Evolutionary conservation across 352 stramenopile species (phyloP).

Genomic region (Phytophthora tentaculata): DNA sequence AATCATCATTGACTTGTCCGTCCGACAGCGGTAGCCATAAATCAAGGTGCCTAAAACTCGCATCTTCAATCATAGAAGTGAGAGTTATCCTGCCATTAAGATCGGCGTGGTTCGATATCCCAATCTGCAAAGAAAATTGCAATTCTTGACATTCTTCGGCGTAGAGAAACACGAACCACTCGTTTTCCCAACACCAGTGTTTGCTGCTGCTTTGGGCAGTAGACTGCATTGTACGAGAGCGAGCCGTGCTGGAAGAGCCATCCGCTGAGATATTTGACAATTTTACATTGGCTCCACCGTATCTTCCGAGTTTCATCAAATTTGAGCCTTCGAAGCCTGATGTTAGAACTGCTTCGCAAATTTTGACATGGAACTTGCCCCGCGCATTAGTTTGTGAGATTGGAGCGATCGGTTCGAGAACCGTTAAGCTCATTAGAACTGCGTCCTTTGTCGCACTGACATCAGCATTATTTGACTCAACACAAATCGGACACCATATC

Average conservation of each 20-base stretch:
- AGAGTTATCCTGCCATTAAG: constrained; percentile 19
- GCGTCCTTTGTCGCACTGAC: constrained; percentile 15
- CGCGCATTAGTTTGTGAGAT: neutral
- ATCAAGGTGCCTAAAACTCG: constrained; percentile 15
- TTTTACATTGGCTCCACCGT: constrained; percentile 22
- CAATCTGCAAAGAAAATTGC: constrained; percentile 16
- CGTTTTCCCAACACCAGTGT: constrained; percentile 38
- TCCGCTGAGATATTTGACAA: neutral
- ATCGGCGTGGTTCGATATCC: constrained; percentile 1
- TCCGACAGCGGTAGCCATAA: constrained; percentile 22
- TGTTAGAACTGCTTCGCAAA: constrained; percentile 24
- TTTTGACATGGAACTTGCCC: constrained; percentile 26
- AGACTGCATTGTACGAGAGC: constrained; percentile 23
- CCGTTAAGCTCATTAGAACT: constrained; percentile 30
- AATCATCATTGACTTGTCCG: neutral
- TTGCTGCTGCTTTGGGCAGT: constrained; percentile 10
- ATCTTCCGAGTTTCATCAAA: constrained; percentile 20
- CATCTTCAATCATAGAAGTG: constrained; percentile 11
- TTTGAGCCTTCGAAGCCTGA: constrained; percentile 6
- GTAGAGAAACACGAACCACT: constrained; percentile 30
- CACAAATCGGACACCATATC: constrained; percentile 19
- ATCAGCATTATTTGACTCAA: neutral
- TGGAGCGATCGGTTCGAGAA: neutral
- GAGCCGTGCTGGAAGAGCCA: neutral
- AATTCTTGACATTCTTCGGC: constrained; percentile 7